These are phyloP conservation scores for Aspergillus viridinutans DNA, from an alignment of 2,329 filamentous ascomycete species.

Conservation along the genomic window DNA sequence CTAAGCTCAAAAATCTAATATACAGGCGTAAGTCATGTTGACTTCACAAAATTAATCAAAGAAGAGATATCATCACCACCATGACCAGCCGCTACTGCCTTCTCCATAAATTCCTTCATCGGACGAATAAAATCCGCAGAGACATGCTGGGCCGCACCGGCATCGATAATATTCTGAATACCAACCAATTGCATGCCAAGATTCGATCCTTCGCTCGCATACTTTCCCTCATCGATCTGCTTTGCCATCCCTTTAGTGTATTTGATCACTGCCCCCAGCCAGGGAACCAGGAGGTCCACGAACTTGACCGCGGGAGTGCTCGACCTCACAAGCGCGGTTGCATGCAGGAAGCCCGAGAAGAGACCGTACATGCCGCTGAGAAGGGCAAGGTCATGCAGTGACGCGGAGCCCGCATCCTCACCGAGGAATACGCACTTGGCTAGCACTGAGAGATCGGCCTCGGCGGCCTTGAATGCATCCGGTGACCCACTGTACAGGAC, in stretches of 20 bases:
- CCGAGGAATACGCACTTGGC: constrained; percentile 6
- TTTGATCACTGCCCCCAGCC: constrained; percentile 7
- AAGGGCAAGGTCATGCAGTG: constrained; percentile 10
- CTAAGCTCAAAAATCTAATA: background rate
- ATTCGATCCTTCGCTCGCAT: constrained; percentile 5
- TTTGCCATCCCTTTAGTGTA: constrained; percentile 6
- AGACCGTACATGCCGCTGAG: constrained; percentile 13
- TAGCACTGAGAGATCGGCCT: background rate
- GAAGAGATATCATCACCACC: background rate
- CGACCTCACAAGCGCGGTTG: constrained; percentile 7
- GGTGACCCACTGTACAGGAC: constrained; percentile 4
- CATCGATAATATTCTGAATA: background rate
- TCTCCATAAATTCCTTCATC: background rate
- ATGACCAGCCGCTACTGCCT: background rate
- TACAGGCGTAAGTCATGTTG: background rate
- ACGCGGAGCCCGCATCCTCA: constrained; percentile 5
- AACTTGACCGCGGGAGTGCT: background rate
- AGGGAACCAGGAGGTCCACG: constrained; percentile 4
- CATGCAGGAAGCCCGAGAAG: constrained; percentile 12
- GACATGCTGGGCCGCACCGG: background rate
- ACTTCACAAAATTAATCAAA: background rate
- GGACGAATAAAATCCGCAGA: background rate
- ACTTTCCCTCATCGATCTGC: constrained; percentile 9
- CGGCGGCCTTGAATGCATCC: background rate
- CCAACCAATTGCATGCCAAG: constrained; percentile 6